Evolutionary conservation across 805 yeast species (phyloP).

Genomic region (Spencermartinsiella europaea): DNA sequence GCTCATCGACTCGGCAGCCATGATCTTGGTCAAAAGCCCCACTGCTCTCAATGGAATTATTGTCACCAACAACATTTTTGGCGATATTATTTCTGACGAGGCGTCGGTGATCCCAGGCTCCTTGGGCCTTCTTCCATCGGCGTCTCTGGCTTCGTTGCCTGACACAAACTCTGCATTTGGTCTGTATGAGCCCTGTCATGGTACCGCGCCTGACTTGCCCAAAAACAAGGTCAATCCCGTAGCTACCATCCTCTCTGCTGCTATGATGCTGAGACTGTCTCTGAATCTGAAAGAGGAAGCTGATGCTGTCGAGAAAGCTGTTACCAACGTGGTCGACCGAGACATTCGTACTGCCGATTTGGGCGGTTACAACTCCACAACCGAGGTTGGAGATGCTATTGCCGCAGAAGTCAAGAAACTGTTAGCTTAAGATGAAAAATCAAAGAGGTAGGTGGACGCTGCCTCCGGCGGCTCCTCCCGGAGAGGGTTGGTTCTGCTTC

Average conservation of each 20-base stretch:
- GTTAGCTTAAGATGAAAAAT: conserved; percentile 27
- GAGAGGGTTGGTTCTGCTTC: too few relatives aligned
- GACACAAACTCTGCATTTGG: conserved; percentile 94
- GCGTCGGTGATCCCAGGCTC: conserved; percentile 98
- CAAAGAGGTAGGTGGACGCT: too few relatives aligned
- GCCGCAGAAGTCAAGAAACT: conserved; percentile 63
- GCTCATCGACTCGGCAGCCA: conserved; percentile 97
- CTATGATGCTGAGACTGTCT: conserved; percentile 94
- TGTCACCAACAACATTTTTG: conserved; percentile 94
- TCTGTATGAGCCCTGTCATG: conserved; percentile 96
- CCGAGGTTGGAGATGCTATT: conserved; percentile 92
- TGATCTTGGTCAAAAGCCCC: conserved; percentile 92
- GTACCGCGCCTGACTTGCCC: conserved; percentile 94
- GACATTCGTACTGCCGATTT: conserved; percentile 91
- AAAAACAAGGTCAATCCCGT: conserved; percentile 88
- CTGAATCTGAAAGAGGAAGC: conserved; percentile 81
- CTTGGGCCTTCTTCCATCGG: conserved; percentile 90
- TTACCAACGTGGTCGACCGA: conserved; percentile 68
- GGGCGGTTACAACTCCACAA: conserved; percentile 76
- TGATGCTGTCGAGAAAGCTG: conserved; percentile 83
- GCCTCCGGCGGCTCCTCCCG: conserved; percentile 8
- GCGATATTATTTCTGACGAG: conserved; percentile 96
- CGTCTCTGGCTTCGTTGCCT: conserved; percentile 95
- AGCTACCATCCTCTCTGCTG: conserved; percentile 92
- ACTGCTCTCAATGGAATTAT: conserved; percentile 87